These are phyloP conservation scores for Malus hybrid DNA, from an alignment of 331 rosid species.

Conservation along the genomic window DNA sequence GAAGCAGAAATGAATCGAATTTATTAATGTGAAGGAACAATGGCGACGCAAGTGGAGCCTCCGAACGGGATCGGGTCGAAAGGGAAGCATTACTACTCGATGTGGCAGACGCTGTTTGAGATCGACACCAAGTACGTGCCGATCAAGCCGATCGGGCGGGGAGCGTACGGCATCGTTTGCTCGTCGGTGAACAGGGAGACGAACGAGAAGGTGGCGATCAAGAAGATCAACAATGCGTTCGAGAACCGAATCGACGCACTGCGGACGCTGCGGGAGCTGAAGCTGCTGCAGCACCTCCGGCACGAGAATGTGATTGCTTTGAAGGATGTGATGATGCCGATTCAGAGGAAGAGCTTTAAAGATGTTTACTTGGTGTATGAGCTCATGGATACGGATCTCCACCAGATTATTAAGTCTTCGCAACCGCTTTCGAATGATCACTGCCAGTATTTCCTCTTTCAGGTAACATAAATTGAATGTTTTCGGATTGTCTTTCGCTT, in stretches of 20 bases:
- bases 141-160: constrained; percentile 80
- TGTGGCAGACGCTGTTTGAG: constrained; percentile 82
- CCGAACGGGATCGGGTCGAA: constrained; percentile 52
- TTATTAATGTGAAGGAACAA: constrained; percentile 19
- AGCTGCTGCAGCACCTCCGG: constrained; percentile 69
- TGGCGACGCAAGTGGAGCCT: constrained; percentile 82
- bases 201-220: constrained; percentile 72
- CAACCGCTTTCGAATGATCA: constrained; percentile 70
- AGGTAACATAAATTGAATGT: constrained; percentile 31
- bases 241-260: constrained; percentile 71
- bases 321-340: constrained; percentile 77
- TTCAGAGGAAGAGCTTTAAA: constrained; percentile 51
- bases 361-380: constrained; percentile 80
- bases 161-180: constrained; percentile 76
- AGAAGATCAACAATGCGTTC: constrained; percentile 68
- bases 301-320: constrained; percentile 74
- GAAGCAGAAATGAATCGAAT: neutral
- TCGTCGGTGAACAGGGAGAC: constrained; percentile 64
- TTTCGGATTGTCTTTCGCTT: neutral
- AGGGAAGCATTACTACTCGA: constrained; percentile 72
- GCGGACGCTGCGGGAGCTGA: constrained; percentile 67
- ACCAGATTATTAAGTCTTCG: constrained; percentile 76
- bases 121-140: constrained; percentile 71
- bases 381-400: constrained; percentile 88
- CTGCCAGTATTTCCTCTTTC: constrained; percentile 82